These are phyloP conservation scores for Syzygium grande DNA, from an alignment of 345 rosid species.

Conservation along the genomic window DNA sequence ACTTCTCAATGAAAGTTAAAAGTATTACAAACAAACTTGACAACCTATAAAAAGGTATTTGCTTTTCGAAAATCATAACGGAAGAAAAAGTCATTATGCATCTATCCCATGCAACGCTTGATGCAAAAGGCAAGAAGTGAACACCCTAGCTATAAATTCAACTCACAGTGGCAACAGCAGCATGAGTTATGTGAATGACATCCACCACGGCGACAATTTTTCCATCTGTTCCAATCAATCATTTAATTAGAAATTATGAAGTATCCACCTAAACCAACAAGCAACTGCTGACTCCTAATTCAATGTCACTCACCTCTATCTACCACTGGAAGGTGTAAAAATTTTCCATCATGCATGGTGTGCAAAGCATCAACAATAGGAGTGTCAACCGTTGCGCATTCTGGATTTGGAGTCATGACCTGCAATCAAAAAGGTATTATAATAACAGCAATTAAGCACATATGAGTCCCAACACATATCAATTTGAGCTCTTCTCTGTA, in stretches of 20 bases:
- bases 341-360: constrained; percentile 93
- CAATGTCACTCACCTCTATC: constrained; percentile 50
- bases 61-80: background rate
- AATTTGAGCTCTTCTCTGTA: background rate
- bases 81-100: background rate
- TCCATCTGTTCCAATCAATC: constrained; percentile 55
- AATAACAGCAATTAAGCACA: background rate
- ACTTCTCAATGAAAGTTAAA: background rate
- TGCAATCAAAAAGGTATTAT: constrained; percentile 17
- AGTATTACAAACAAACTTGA: background rate
- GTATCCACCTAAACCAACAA: background rate
- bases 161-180: constrained; percentile 94
- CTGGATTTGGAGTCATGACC: constrained; percentile 99
- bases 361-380: constrained; percentile 97
- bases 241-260: constrained; percentile 7
- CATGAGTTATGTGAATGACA: constrained; percentile 86
- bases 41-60: background rate
- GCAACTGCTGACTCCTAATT: background rate
- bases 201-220: constrained; percentile 72
- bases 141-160: background rate
- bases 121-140: background rate
- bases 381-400: constrained; percentile 76
- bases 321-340: constrained; percentile 93
- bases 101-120: background rate
- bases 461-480: background rate